Percentiles rank a stretch among this genome's conserved stretches.
Evolutionary conservation across 129 eudicot species (phyloP).

Genomic region (Flaveria robusta): DNA sequence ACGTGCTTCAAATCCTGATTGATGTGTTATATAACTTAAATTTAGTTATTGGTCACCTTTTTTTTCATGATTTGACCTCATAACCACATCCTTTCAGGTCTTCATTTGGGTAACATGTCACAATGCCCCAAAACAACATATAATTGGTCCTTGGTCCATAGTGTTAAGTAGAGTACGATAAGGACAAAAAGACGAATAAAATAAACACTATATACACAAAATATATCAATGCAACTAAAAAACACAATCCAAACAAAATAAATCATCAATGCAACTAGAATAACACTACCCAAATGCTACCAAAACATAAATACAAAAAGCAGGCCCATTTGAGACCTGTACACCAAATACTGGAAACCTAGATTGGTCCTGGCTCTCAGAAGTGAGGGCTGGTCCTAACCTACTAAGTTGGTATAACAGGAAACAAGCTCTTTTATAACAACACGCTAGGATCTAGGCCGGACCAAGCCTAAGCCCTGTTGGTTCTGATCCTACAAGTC

Average conservation of each 20-base stretch:
- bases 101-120: neutral
- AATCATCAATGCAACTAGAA: neutral
- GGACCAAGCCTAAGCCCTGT: neutral
- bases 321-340: neutral
- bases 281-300: neutral
- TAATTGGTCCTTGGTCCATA: neutral
- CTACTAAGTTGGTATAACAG: neutral
- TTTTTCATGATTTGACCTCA: neutral
- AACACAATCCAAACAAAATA: neutral
- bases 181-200: too few relatives aligned
- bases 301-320: neutral
- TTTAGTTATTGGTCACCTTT: neutral
- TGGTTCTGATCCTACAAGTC: neutral
- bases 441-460: neutral
- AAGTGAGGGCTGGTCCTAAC: neutral
- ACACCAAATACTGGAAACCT: neutral
- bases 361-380: neutral
- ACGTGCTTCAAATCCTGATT: too few relatives aligned
- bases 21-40: neutral
- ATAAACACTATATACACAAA: too few relatives aligned
- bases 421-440: neutral
- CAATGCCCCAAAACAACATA: neutral
- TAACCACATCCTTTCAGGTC: neutral
- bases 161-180: too few relatives aligned
- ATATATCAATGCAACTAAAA: neutral